phyloP scores from a whole-genome alignment of 768 basidiomycete genomes.

The Lentinus tigrinus region DNA sequence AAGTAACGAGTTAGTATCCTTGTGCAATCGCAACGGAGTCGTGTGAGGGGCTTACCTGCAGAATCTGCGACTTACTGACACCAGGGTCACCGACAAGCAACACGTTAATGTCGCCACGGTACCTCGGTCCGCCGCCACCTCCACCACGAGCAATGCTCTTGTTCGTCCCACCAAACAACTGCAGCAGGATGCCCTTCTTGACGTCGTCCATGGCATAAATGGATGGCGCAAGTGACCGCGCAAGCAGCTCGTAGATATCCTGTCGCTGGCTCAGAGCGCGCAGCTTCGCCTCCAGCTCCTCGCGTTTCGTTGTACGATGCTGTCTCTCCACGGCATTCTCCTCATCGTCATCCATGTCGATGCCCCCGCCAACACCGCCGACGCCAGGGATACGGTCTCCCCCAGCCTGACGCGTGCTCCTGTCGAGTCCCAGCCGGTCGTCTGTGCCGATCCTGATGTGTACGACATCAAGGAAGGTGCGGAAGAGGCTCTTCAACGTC shows the following conservation, averaged over 20 bases:
- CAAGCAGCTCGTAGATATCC: constrained; percentile 85
- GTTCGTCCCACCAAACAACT: constrained; percentile 97
- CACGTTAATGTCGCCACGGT: constrained; percentile 97
- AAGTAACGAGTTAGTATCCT: constrained; percentile 6
- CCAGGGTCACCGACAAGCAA: constrained; percentile 97
- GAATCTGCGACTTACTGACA: constrained; percentile 93
- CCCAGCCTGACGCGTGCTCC: constrained; percentile 68
- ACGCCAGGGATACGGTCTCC: constrained; percentile 69
- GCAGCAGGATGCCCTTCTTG: constrained; percentile 95
- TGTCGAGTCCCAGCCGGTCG: constrained; percentile 71
- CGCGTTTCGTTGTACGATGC: constrained; percentile 45
- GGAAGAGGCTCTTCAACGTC: constrained; percentile 93
- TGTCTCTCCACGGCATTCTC: constrained; percentile 42
- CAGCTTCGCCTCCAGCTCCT: constrained; percentile 79
- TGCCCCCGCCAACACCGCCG: constrained; percentile 53
- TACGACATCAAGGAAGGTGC: constrained; percentile 95
- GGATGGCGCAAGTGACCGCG: constrained; percentile 86
- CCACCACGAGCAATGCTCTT: constrained; percentile 92
- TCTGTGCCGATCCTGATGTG: constrained; percentile 78
- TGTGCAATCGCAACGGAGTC: no score
- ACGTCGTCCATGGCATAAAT: constrained; percentile 99
- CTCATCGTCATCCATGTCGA: constrained; percentile 61
- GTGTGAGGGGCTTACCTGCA: constrained; percentile 48
- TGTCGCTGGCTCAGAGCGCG: constrained; percentile 66
- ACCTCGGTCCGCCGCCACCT: constrained; percentile 93